Conservation (phyloP, 352 stramenopile species). For the Phytopythium ostracodes region DNA sequence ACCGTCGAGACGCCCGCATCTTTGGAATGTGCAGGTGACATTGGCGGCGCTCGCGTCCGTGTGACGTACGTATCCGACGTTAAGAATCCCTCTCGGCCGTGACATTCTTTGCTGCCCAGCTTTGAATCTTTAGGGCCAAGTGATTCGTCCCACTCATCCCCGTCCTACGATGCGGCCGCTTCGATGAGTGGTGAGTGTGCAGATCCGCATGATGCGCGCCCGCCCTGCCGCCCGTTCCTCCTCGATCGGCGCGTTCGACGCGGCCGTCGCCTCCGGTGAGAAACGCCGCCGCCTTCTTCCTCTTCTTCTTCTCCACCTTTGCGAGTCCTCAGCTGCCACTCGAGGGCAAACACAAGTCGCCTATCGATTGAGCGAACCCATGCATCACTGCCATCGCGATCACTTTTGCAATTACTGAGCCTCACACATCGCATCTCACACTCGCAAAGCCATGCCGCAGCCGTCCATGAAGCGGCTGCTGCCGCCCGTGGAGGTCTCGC, state of each 20-base stretch:
- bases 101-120: neutral
- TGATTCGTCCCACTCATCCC: neutral
- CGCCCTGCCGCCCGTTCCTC: no score
- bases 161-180: neutral
- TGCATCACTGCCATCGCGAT: no score
- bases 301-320: neutral
- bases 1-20: neutral
- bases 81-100: no score
- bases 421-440: neutral
- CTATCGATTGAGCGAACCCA: neutral
- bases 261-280: no score
- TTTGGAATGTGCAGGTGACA: neutral
- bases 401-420: no score
- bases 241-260: no score
- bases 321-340: neutral
- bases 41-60: no score
- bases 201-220: neutral
- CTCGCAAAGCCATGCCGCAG: neutral
- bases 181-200: neutral
- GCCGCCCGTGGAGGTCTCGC: constrained; percentile 14
- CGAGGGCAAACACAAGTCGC: neutral
- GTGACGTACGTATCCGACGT: no score
- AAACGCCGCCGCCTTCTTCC: no score
- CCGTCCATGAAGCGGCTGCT: constrained; percentile 12
- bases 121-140: neutral